Evolutionary conservation across 108 stramenopile genomes (phyloP).

Genomic region (Cyclotella sp.): DNA sequence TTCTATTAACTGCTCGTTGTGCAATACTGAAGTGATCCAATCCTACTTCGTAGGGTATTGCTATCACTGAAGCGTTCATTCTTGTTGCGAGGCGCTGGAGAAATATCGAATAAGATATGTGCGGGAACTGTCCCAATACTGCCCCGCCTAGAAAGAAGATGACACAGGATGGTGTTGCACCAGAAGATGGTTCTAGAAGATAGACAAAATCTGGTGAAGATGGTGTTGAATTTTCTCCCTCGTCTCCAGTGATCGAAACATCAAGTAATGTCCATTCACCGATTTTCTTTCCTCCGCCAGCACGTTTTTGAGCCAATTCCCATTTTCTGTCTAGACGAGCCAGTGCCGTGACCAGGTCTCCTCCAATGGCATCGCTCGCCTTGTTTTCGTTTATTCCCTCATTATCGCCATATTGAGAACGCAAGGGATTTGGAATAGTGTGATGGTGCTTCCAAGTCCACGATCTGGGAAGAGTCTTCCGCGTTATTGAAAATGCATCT

Average conservation of each 20-base stretch:
- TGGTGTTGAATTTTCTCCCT: conserved; percentile 34
- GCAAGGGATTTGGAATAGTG: too few species aligned
- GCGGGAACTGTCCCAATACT: conserved; percentile 81
- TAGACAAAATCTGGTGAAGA: conserved; percentile 63
- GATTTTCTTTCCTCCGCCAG: conserved; percentile 42
- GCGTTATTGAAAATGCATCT: too few species aligned
- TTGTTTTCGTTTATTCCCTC: neutral
- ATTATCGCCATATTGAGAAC: too few species aligned
- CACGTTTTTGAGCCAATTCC: conserved; percentile 54
- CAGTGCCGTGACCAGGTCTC: conserved; percentile 50
- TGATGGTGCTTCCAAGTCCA: too few species aligned
- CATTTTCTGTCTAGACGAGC: conserved; percentile 76
- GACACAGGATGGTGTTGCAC: conserved; percentile 65
- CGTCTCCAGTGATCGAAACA: conserved; percentile 26
- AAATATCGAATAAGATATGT: conserved; percentile 79
- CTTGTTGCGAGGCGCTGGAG: conserved; percentile 52
- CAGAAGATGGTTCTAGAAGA: conserved; percentile 71
- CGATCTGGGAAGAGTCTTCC: too few species aligned
- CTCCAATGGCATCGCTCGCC: conserved; percentile 27
- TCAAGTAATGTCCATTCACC: conserved; percentile 71
- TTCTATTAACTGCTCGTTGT: conserved; percentile 60
- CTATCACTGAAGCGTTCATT: conserved; percentile 74
- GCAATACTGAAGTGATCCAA: conserved; percentile 83
- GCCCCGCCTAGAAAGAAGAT: conserved; percentile 88
- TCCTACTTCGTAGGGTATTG: conserved; percentile 76